These are phyloP conservation scores for Zygosaccharomyces rouxii DNA, from an alignment of 805 yeast genomes.

Conservation along the genomic window DNA sequence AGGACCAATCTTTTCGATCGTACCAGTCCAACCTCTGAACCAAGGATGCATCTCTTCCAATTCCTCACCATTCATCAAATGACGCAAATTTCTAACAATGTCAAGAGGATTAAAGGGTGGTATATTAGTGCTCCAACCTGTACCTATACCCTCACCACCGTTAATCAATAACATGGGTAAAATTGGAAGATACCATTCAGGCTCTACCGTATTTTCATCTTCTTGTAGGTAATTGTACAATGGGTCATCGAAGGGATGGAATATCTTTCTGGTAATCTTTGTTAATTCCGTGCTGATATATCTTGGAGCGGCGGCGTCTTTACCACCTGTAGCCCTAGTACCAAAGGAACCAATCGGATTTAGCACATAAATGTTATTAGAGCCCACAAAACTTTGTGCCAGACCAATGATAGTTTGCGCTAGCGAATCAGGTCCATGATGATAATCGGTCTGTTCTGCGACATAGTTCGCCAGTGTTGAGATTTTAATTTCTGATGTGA, in stretches of 20 bases:
- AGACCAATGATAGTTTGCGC: constrained; percentile 87
- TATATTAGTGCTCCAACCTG: constrained; percentile 95
- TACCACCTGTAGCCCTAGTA: constrained; percentile 94
- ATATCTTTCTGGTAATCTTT: constrained; percentile 68
- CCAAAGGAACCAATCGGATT: constrained; percentile 95
- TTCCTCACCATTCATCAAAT: constrained; percentile 68
- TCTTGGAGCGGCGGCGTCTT: constrained; percentile 97
- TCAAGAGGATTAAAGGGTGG: constrained; percentile 89
- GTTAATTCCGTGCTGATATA: constrained; percentile 85
- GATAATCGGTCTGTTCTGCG: constrained; percentile 85
- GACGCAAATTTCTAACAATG: constrained; percentile 66
- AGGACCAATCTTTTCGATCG: constrained; percentile 55
- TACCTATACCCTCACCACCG: constrained; percentile 97
- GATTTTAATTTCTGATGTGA: constrained; percentile 76
- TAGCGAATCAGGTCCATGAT: constrained; percentile 89
- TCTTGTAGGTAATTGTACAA: constrained; percentile 77
- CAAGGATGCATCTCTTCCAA: constrained; percentile 78
- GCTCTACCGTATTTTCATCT: constrained; percentile 91
- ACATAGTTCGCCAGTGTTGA: constrained; percentile 88
- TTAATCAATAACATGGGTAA: constrained; percentile 92
- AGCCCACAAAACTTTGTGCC: constrained; percentile 93
- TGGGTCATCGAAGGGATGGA: constrained; percentile 76
- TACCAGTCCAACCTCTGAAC: constrained; percentile 95
- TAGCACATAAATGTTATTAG: constrained; percentile 79
- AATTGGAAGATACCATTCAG: constrained; percentile 93